These are phyloP conservation scores for Takashimella koratensis DNA, from an alignment of 1,284 basidiomycete species.

Conservation along the genomic window DNA sequence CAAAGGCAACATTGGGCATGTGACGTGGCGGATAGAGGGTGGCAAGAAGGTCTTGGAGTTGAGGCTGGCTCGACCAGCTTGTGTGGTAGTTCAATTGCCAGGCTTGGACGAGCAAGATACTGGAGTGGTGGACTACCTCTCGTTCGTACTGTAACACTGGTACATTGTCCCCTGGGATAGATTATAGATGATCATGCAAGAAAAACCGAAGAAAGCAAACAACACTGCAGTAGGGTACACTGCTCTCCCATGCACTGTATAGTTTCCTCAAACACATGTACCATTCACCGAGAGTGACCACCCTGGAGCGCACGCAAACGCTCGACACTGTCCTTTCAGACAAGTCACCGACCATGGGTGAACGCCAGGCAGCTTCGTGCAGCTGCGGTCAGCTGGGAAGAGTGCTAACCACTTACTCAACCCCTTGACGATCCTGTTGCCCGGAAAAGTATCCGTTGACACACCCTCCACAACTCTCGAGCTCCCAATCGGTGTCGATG, in stretches of 20 bases:
- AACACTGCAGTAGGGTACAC: no score
- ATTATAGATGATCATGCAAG: no score
- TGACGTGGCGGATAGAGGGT: constrained; percentile 12
- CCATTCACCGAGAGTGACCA: neutral
- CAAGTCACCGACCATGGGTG: neutral
- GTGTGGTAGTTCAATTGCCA: constrained; percentile 9
- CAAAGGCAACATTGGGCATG: constrained; percentile 15
- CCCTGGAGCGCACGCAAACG: neutral
- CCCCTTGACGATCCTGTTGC: neutral
- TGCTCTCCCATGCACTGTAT: no score
- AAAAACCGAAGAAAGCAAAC: no score
- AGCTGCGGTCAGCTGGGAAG: no score
- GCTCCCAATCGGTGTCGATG: neutral
- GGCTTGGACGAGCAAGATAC: constrained; percentile 7
- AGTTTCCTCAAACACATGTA: neutral
- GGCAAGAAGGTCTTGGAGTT: constrained; percentile 3
- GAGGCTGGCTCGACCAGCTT: constrained; percentile 7
- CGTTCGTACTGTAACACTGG: no score
- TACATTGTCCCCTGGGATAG: no score
- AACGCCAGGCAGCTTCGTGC: neutral
- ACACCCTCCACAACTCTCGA: neutral
- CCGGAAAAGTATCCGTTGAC: neutral
- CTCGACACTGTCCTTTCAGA: neutral
- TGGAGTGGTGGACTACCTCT: constrained; percentile 7
- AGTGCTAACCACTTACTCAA: neutral